Evolutionary conservation across 2,329 filamentous ascomycete genomes (phyloP), one percentile per base, ranked within the genome.

Genomic region (Aspergillus sp.): DNA sequence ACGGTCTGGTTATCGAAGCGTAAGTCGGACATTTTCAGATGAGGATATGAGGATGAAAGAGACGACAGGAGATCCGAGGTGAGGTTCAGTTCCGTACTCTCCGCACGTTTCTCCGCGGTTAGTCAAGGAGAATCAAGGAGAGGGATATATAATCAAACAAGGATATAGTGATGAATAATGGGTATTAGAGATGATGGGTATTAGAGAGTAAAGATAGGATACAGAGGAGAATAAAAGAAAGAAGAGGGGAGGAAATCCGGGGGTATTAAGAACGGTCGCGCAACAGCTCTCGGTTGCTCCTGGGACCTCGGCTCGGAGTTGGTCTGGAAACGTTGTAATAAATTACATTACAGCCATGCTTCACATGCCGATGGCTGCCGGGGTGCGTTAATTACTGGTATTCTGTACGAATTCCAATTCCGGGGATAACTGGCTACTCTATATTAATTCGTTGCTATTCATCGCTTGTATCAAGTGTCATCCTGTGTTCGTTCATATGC

Each of bases 1-100:
- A 90, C 87, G 58, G 88, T 89, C 78, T 93, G 88, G 72, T 84
- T 85, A 73, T 94, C 90, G 68, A 86, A 95, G 63, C 89, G 81
- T 64, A 95, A 75, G 69, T 86, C 80, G 73, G 76, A 83, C 85
- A 86, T 78, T 37, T 41, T 62, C 51, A 9, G 23, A 25, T 45
- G 43, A 22, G 41, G 15, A 32, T 15, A 9, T 46, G 43, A 37
- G 9, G 15, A 30, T 43, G 25, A 44, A 39, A 41, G 46, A 44
- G 43, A 49, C 41, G 23, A 42, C 30, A 48, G 46, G 37, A 45
- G 37, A 41, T 47, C 48, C 48, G 47, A 52, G 53, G 41, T 33
- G 47, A 46, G 37, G 39, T 43, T 13, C 41, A 49, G 37, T 20
- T 43, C 30, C 23, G 41, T 30, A 42, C 41, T 38, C 38, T 46